Base-by-base conservation (phyloP, 257 asterid genomes). In the Solanum okadae region DNA sequence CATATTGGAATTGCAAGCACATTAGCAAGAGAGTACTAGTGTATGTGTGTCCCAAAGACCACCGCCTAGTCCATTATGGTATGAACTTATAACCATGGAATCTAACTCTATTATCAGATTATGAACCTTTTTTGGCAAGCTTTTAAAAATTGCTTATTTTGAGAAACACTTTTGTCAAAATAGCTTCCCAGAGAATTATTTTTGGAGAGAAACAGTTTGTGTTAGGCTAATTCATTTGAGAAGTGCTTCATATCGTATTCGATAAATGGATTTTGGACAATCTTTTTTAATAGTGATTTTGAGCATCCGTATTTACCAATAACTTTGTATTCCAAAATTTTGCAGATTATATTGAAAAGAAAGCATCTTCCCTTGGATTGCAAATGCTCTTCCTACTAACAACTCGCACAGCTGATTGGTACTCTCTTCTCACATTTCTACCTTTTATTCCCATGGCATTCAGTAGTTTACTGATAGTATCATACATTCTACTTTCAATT, bases 331-430 rank as follows among this genome's bases (percentile, higher is more conserved):
- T 71, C 35, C 61, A 63, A 46, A 59, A 77, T 56, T 65, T 10
- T 92, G 93, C 97, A 97, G 99, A 97, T 91, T 96, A 95, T 89
- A 91, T 95, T 85, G 99, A 97, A 92, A 96, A 94, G 93, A 97
- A 94, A 94, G 98, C 99, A 44, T 94, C 95, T 81, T 92, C 97
- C 34, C 93, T 94, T 86, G 98, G 98, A 85, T 89, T 97, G 87
- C 92, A 91, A 92, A 92, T 73, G 93, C 96, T 97, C 46, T 97
- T 96, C 90, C 93, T 97, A 29, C 95, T 97, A 18, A 96, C 99
- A 78, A 96, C 99, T 86, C 97, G 99, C 76, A 96, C 99, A 3
- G 99, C 98, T 18, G 99, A 97, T 90, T 97, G 99, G 99, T 97
- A 94, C 25, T 94, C 70, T 82, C 75, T 15, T 79, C 22, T 44